These are phyloP conservation scores for Asterochloris sp. DNA, from an alignment of 139 green algal genomes.

Conservation along the genomic window DNA sequence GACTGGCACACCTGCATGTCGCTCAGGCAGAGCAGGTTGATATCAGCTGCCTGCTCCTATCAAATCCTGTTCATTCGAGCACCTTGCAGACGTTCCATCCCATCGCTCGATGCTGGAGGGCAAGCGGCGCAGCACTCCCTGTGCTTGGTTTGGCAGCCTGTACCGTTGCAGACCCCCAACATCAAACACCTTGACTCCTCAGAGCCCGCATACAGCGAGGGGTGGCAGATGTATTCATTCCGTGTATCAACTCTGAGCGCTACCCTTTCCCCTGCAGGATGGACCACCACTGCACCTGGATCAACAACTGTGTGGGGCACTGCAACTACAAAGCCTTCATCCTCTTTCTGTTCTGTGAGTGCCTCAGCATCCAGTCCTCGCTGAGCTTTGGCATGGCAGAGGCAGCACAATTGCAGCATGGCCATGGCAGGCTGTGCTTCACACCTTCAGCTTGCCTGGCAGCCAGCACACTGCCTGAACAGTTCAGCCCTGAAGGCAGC, in stretches of 20 bases:
- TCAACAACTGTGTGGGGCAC: conserved; percentile 91
- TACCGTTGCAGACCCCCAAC: not conserved
- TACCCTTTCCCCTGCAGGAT: not conserved
- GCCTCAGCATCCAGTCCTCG: too few relatives aligned
- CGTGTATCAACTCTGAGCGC: not conserved
- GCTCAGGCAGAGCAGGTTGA: not conserved
- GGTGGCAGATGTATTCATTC: not conserved
- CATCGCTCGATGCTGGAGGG: too few relatives aligned
- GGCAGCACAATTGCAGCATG: too few relatives aligned
- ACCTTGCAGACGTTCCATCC: not conserved
- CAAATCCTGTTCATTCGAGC: not conserved
- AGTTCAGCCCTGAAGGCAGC: too few relatives aligned
- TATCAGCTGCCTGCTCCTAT: not conserved
- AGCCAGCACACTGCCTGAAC: too few relatives aligned
- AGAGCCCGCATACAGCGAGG: not conserved
- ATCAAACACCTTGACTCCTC: not conserved
- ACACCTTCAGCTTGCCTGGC: too few relatives aligned
- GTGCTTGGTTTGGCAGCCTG: not conserved
- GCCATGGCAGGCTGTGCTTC: too few relatives aligned
- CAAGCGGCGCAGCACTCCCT: not conserved
- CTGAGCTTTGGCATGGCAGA: too few relatives aligned
- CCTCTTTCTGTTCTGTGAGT: conserved; percentile 62
- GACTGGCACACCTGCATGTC: not conserved
- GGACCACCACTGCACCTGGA: conserved; percentile 59
- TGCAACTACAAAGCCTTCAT: conserved; percentile 89